Evolutionary conservation across 306 rosid genomes (phyloP), one percentile per base, ranked within the genome.

Genomic region (Castanopsis chinensis): DNA sequence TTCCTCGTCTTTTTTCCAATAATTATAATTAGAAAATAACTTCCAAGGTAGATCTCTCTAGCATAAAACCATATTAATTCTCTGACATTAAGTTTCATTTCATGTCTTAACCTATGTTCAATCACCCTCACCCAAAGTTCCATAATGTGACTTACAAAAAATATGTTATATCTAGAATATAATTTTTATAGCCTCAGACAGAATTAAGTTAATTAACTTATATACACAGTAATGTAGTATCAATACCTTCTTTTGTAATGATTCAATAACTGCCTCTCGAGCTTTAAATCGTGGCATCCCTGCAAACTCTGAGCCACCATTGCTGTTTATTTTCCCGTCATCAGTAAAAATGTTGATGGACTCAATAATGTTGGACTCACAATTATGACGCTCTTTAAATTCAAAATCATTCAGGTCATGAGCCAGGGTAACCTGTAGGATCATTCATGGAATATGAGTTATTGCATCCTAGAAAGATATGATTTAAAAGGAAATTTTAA

Each of bases 381-480:
- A 96, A 32, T 85, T 88, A 87, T 95, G 97, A 13, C 94, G 93
- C 82, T 86, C 89, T 75, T 97, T 97, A 77, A 93, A 97, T 69
- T 89, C 92, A 84, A 95, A 95, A 83, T 95, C 98, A 79, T 95
- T 95, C 17, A 98, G 98, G 88, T 93, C 99, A 88, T 95, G 99
- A 63, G 99, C 98, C 2, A 93, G 99, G 80, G 99, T 95, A 79
- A 95, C 90, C 99, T 95, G 92, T 86, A 86, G 76, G 76, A 35
- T 35, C 23, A 35, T 18, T 21, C n/a, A 67, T 35, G 51, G 25
- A 32, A 6, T 19, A 67, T 35, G 8, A 67, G 52, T 18, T 35
- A 19, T 19, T 35, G 3, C 51, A 35, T 35, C 72, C 27, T 35
- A 5, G 25, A 27, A 60, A 20, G 67, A 74, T 52, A 63, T 76